These are phyloP conservation scores for Globisporangium cederbergense DNA, from an alignment of 352 stramenopile genomes.

Conservation along the genomic window DNA sequence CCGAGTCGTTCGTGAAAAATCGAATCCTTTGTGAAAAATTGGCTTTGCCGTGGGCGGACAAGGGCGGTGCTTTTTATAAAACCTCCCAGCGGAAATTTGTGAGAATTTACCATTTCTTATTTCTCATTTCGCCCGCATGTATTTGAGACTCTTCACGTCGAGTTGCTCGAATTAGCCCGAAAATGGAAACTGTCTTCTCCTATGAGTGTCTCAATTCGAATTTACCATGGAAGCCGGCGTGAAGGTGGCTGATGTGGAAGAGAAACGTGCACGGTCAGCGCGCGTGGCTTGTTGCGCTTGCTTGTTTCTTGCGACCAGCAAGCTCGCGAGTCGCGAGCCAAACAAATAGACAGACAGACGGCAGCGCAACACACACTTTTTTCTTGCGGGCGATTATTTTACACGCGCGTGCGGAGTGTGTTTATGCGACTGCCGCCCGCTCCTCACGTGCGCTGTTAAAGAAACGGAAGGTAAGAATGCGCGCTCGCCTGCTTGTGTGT, in stretches of 20 bases:
- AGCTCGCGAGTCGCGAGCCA: not conserved
- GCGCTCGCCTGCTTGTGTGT: not conserved
- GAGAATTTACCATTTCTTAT: too few species aligned
- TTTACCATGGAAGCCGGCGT: not conserved
- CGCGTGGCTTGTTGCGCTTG: not conserved
- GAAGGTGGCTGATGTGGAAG: not conserved
- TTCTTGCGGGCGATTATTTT: constrained; percentile 4
- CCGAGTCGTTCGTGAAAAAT: too few species aligned
- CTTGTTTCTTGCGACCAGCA: not conserved
- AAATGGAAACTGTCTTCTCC: not conserved
- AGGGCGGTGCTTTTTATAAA: too few species aligned
- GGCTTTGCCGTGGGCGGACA: too few species aligned
- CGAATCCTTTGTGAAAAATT: too few species aligned
- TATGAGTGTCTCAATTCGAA: not conserved
- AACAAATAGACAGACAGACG: not conserved
- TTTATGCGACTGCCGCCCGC: constrained; percentile 8
- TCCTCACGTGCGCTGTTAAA: not conserved
- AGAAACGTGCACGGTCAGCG: constrained; percentile 1
- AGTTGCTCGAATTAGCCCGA: not conserved
- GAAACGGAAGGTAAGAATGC: constrained; percentile 6
- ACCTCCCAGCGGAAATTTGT: too few species aligned
- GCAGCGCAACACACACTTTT: not conserved
- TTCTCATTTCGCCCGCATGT: not conserved
- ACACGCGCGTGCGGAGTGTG: constrained; percentile 12
- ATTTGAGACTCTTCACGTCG: not conserved